A percentile compares a stretch with the other conserved stretches of the same genome.
These are phyloP conservation scores for Malania oleifera DNA, from an alignment of 164 flowering plant genomes.

Conservation along the genomic window DNA sequence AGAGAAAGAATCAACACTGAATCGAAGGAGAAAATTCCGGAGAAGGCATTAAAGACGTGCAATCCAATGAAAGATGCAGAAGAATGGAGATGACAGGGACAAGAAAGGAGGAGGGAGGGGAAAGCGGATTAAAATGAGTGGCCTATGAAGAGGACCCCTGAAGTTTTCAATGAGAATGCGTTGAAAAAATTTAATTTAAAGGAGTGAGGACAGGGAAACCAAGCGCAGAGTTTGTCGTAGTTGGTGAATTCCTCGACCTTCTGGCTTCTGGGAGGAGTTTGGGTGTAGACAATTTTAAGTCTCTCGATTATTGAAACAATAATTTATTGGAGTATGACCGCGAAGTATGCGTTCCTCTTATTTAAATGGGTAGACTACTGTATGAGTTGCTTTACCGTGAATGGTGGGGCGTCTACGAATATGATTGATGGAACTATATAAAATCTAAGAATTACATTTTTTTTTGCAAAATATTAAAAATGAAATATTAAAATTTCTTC, in stretches of 20 bases:
- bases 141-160: not conserved
- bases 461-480: not conserved
- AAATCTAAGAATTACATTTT: not conserved
- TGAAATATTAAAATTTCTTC: not conserved
- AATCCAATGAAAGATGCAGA: not conserved
- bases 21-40: not conserved
- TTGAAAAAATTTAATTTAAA: not conserved
- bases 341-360: not conserved
- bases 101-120: conserved; percentile 8
- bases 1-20: not conserved
- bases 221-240: conserved; percentile 8
- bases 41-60: not conserved
- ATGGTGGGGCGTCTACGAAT: conserved; percentile 2
- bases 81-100: conserved; percentile 2
- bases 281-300: conserved; percentile 8
- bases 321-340: conserved; percentile 1
- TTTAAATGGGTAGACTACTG: not conserved
- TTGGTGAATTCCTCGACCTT: conserved; percentile 15
- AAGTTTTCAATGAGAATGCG: conserved; percentile 11
- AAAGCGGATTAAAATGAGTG: conserved; percentile 5
- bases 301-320: conserved; percentile 17
- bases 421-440: not conserved
- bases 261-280: conserved; percentile 1
- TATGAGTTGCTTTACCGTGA: conserved; percentile 6
- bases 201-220: not conserved